Percentiles rank a stretch among this genome's conserved stretches.
phyloP scores from a whole-genome alignment of 163 green algal genomes.

The Scenedesmus sp. region DNA sequence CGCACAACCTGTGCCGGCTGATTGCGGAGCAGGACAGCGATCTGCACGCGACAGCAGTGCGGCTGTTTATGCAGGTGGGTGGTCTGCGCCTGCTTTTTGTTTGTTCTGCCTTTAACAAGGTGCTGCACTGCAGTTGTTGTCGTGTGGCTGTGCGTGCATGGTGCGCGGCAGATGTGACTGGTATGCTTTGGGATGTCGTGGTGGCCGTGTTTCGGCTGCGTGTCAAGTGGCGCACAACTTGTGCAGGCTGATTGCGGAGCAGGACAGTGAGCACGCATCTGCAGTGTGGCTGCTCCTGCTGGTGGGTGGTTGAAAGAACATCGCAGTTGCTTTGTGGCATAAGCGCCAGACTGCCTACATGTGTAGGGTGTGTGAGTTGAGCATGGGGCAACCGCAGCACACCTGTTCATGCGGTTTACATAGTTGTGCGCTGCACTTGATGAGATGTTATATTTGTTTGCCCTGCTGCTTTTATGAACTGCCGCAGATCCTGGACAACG shows the following conservation, averaged over 20 bases:
- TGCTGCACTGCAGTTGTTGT: neutral
- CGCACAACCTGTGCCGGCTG: constrained; percentile 86
- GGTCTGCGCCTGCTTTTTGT: neutral
- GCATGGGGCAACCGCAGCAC: neutral
- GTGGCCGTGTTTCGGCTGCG: constrained; percentile 80
- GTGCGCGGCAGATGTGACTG: no score
- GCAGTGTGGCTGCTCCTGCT: constrained; percentile 10
- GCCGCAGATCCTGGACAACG: constrained; percentile 31
- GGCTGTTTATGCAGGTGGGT: neutral
- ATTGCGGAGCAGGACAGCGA: constrained; percentile 84
- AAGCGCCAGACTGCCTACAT: constrained; percentile 78
- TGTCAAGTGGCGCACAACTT: constrained; percentile 80
- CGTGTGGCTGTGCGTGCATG: constrained; percentile 77
- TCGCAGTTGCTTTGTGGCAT: constrained; percentile 77
- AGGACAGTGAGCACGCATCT: constrained; percentile 52
- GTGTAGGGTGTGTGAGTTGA: constrained; percentile 55
- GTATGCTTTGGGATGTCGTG: constrained; percentile 64
- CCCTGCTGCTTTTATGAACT: neutral
- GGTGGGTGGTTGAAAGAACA: constrained; percentile 55
- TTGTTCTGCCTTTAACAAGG: neutral
- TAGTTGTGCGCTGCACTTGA: neutral
- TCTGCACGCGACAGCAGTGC: constrained; percentile 32
- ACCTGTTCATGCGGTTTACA: neutral
- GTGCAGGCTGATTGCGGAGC: constrained; percentile 90
- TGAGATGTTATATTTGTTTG: neutral